Percentiles rank a stretch among this genome's conserved stretches.
These are phyloP conservation scores for Avena eriantha DNA, from an alignment of 176 grass and related monocot genomes.

Conservation along the genomic window DNA sequence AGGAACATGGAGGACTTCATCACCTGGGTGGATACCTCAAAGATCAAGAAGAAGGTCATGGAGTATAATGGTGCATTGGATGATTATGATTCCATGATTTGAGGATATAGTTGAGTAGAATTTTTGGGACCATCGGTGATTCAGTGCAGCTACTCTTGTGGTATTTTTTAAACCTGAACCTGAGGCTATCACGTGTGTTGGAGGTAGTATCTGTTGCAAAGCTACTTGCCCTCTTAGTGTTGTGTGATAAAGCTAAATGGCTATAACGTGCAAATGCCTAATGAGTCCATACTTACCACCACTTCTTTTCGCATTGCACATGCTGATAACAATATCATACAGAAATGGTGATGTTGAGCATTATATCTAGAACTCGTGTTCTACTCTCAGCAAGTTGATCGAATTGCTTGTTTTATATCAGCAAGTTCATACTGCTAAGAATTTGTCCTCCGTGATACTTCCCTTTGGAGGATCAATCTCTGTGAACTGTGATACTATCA, in stretches of 20 bases:
- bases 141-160: background rate
- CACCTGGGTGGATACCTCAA: conserved; percentile 88
- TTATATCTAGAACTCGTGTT: background rate
- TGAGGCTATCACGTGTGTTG: background rate
- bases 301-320: background rate
- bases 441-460: background rate
- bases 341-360: background rate
- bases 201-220: background rate
- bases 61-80: conserved; percentile 72
- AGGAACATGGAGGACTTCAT: conserved; percentile 99
- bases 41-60: conserved; percentile 75
- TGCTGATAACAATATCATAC: background rate
- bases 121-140: background rate
- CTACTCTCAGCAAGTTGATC: background rate
- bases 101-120: conserved; percentile 24
- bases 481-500: background rate
- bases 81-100: conserved; percentile 75
- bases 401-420: background rate
- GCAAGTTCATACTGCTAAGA: background rate
- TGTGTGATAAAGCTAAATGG: background rate
- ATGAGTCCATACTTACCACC: background rate
- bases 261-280: background rate
- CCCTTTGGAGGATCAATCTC: too few species aligned
- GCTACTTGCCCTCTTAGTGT: background rate
- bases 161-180: background rate